Evolutionary conservation across 176 grass and related monocot genomes (phyloP).

Genomic region (Rhipidocladum racemiflorum): DNA sequence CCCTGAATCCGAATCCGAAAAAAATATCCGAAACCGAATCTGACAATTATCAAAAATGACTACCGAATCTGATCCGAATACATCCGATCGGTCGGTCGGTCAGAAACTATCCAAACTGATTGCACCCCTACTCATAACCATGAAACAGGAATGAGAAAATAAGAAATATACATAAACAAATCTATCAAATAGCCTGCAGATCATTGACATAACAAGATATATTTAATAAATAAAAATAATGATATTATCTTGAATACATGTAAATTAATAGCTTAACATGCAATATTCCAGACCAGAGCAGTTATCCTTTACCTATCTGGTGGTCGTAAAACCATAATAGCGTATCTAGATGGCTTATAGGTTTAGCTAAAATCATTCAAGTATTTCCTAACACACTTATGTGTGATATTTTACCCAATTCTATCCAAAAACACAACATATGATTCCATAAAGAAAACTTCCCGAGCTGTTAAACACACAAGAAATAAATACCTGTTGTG

Average conservation of each 20-base stretch:
- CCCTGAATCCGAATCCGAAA: too few species aligned
- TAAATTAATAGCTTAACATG: background rate
- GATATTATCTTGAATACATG: background rate
- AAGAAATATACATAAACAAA: background rate
- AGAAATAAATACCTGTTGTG: conserved; percentile 63
- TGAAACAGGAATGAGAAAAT: background rate
- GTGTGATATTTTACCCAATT: background rate
- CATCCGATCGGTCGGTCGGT: too few species aligned
- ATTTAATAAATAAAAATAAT: background rate
- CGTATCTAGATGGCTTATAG: background rate
- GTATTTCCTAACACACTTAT: background rate
- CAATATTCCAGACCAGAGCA: background rate
- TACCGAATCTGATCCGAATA: too few species aligned
- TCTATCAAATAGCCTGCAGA: conserved; percentile 18
- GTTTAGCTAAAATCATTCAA: background rate
- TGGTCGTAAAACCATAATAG: conserved; percentile 4
- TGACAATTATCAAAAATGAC: too few species aligned
- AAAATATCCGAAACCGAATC: too few species aligned
- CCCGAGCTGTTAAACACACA: background rate
- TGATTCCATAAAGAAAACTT: background rate
- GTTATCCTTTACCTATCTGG: background rate
- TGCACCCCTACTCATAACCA: too few species aligned
- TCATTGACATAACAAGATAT: conserved; percentile 1
- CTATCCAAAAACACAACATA: conserved; percentile 5
- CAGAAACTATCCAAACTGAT: too few species aligned